These are phyloP conservation scores for Penicillium sp. DNA, from an alignment of 2,329 filamentous ascomycete species.

Conservation along the genomic window DNA sequence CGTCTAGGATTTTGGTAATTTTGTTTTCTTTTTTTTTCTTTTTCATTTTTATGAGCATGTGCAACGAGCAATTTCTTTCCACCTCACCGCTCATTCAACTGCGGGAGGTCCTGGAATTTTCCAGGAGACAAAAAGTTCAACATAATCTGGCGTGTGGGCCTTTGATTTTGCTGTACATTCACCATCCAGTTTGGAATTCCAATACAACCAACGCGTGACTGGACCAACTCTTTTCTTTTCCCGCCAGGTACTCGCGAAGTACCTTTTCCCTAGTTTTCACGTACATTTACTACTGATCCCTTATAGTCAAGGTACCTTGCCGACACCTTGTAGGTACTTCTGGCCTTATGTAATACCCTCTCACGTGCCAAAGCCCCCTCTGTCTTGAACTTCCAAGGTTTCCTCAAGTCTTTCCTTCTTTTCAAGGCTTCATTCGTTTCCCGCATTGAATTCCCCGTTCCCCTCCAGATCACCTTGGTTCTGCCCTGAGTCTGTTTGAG, in stretches of 20 bases:
- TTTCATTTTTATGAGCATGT: constrained; percentile 24
- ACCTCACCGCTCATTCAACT: constrained; percentile 29
- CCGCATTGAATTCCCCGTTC: constrained; percentile 4
- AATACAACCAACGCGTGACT: constrained; percentile 8
- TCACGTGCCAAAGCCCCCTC: constrained; percentile 5
- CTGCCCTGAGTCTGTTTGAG: constrained; percentile 9
- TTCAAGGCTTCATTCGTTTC: background rate
- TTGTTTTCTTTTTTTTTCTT: constrained; percentile 28
- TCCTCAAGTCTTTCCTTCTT: background rate
- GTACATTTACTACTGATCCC: background rate
- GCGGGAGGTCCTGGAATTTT: constrained; percentile 25
- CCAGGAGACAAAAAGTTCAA: constrained; percentile 29
- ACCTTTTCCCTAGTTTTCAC: background rate
- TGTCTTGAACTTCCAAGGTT: background rate
- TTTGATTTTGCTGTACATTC: constrained; percentile 22
- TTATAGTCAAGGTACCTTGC: background rate
- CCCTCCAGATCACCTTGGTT: constrained; percentile 5
- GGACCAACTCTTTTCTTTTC: background rate
- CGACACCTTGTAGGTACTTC: constrained; percentile 4
- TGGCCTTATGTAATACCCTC: constrained; percentile 7
- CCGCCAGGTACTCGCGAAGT: background rate
- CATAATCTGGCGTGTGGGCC: constrained; percentile 24
- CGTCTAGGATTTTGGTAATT: constrained; percentile 38
- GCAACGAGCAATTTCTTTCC: constrained; percentile 26
- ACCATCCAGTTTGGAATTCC: constrained; percentile 10